Percentiles rank a stretch among this genome's conserved stretches.
Evolutionary conservation across 148 eudicot genomes (phyloP).

Genomic region (Spergularia marina): DNA sequence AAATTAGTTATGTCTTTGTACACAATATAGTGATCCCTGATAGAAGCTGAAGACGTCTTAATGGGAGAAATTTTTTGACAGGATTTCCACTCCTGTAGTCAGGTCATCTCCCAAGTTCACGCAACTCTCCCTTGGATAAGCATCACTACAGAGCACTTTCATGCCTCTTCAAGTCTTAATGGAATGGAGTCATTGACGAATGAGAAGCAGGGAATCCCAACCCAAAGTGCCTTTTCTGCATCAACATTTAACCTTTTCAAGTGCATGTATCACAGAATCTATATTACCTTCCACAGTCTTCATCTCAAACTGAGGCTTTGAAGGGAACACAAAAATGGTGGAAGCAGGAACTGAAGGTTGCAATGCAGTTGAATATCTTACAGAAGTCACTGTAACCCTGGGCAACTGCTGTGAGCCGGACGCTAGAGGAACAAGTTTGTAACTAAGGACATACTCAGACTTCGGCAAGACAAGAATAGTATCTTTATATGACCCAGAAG

Average conservation of each 20-base stretch:
- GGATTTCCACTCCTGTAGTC: background rate
- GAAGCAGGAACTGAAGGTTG: conserved; percentile 73
- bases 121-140: conserved; percentile 5
- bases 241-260: conserved; percentile 31
- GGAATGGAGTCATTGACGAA: background rate
- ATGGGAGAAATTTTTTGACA: background rate
- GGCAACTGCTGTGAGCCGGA: conserved; percentile 85
- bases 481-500: conserved; percentile 76
- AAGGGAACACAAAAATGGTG: conserved; percentile 77
- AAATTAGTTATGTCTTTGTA: no score
- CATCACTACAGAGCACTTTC: conserved; percentile 2
- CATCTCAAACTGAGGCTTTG: conserved; percentile 55
- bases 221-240: background rate
- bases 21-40: background rate
- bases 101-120: background rate
- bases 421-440: conserved; percentile 77
- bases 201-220: background rate
- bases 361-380: conserved; percentile 76
- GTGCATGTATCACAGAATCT: conserved; percentile 35
- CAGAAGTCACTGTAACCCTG: conserved; percentile 56
- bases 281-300: conserved; percentile 23
- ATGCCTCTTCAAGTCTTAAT: conserved; percentile 9
- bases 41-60: background rate
- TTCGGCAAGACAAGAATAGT: conserved; percentile 66
- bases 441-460: conserved; percentile 60